phyloP scores from a whole-genome alignment of 225 moss, liverwort and hornwort species.

The Rhytidiadelphus loreus region DNA sequence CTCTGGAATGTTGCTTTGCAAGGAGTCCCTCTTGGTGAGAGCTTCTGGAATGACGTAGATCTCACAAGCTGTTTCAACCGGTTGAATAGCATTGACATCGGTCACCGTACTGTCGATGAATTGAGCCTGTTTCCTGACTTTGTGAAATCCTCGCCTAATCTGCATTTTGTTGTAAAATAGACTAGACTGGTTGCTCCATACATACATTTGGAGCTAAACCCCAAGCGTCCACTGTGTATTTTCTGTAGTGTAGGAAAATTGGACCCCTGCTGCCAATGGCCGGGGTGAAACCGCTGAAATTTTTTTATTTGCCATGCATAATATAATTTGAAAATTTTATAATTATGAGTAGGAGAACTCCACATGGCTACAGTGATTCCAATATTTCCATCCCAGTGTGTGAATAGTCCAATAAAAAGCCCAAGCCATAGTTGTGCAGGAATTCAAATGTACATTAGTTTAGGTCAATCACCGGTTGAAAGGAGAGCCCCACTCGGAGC shows the following conservation, averaged over 20 bases:
- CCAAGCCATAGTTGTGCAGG: too few relatives aligned
- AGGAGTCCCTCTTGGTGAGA: neutral
- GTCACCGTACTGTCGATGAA: neutral
- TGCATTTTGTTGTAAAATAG: neutral
- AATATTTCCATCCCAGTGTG: too few relatives aligned
- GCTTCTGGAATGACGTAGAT: neutral
- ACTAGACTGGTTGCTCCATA: neutral
- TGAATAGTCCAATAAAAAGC: too few relatives aligned
- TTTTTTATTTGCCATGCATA: too few relatives aligned
- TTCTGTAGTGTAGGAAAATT: neutral
- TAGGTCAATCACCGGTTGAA: too few relatives aligned
- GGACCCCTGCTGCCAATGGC: neutral
- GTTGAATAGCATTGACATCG: neutral
- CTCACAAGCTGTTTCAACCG: neutral
- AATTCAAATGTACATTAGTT: too few relatives aligned
- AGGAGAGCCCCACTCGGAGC: too few relatives aligned
- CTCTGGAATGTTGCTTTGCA: neutral
- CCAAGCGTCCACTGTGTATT: neutral
- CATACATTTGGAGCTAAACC: neutral
- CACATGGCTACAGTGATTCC: too few relatives aligned
- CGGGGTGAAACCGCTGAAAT: too few relatives aligned
- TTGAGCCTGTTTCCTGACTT: neutral
- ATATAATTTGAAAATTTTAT: too few relatives aligned
- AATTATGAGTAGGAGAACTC: too few relatives aligned
- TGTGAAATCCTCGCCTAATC: neutral